Evolutionary conservation across 192 early-diverging fungal genomes (phyloP).

Genomic region (Entomortierella chlamydospora): DNA sequence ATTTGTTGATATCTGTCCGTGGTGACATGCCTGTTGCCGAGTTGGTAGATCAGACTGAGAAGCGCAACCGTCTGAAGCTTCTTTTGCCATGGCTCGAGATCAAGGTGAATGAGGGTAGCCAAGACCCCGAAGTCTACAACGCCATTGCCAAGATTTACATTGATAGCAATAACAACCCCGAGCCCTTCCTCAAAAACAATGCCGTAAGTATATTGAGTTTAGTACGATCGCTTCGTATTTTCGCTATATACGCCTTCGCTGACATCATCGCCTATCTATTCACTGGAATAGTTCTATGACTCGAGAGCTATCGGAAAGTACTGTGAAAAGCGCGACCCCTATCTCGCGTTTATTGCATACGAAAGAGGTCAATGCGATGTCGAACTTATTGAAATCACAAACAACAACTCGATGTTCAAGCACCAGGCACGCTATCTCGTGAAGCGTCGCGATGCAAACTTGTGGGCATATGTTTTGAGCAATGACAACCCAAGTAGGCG

Average conservation of each 20-base stretch:
- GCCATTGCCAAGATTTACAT: slow-evolving; percentile 99
- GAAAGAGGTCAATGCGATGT: slow-evolving; percentile 94
- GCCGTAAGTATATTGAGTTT: too few relatives aligned
- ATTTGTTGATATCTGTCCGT: slow-evolving; percentile 87
- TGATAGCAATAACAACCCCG: slow-evolving; percentile 98
- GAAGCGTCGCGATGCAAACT: slow-evolving; percentile 81
- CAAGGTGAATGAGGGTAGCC: slow-evolving; percentile 87
- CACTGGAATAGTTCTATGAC: slow-evolving; percentile 57
- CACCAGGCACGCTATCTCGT: slow-evolving; percentile 98
- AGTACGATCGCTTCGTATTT: too few relatives aligned
- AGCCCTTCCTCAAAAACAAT: slow-evolving; percentile 93
- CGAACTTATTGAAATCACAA: slow-evolving; percentile 95
- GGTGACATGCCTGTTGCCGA: slow-evolving; percentile 86
- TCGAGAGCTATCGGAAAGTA: slow-evolving; percentile 93
- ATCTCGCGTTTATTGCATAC: slow-evolving; percentile 95
- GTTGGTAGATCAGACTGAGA: slow-evolving; percentile 92
- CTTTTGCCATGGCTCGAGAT: slow-evolving; percentile 94
- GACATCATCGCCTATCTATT: background rate
- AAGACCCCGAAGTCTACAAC: slow-evolving; percentile 94
- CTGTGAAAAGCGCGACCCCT: slow-evolving; percentile 99
- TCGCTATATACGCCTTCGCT: too few relatives aligned
- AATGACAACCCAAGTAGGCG: slow-evolving; percentile 85
- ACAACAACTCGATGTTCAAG: slow-evolving; percentile 99
- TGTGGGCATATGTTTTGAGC: slow-evolving; percentile 90
- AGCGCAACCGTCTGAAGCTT: slow-evolving; percentile 97